These are phyloP conservation scores for Suillus discolor DNA, from an alignment of 768 basidiomycete species.

Conservation along the genomic window DNA sequence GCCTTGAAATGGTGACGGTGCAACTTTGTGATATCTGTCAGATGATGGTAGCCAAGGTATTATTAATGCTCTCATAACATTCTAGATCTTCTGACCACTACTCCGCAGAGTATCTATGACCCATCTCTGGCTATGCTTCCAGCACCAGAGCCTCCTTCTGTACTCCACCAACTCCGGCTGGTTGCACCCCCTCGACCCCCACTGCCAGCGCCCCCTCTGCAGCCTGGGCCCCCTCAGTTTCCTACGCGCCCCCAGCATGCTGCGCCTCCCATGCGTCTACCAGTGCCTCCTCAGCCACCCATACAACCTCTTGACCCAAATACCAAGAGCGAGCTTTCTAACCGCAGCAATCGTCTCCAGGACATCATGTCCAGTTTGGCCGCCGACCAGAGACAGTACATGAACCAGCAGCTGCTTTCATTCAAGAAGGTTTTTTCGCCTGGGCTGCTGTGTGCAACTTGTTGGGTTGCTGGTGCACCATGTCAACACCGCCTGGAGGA, in stretches of 20 bases:
- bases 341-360: neutral
- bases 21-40: neutral
- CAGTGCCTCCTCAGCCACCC: too few relatives aligned
- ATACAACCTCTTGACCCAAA: too few relatives aligned
- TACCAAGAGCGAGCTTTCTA: too few relatives aligned
- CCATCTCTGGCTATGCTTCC: neutral
- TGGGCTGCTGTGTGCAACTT: neutral
- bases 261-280: too few relatives aligned
- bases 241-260: too few relatives aligned
- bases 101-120: neutral
- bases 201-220: too few relatives aligned
- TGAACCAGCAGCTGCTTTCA: neutral
- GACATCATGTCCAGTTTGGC: neutral
- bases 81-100: neutral
- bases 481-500: neutral
- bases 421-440: neutral
- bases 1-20: neutral
- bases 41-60: neutral
- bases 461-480: neutral
- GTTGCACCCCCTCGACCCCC: too few relatives aligned
- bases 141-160: too few relatives aligned
- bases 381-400: neutral
- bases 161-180: too few relatives aligned
- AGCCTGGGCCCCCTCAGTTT: too few relatives aligned
- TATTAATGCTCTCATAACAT: neutral